A percentile compares a stretch with the other conserved stretches of the same genome.
Evolutionary conservation across 768 basidiomycete genomes (phyloP).

Genomic region (Panaeolus cyanescens): DNA sequence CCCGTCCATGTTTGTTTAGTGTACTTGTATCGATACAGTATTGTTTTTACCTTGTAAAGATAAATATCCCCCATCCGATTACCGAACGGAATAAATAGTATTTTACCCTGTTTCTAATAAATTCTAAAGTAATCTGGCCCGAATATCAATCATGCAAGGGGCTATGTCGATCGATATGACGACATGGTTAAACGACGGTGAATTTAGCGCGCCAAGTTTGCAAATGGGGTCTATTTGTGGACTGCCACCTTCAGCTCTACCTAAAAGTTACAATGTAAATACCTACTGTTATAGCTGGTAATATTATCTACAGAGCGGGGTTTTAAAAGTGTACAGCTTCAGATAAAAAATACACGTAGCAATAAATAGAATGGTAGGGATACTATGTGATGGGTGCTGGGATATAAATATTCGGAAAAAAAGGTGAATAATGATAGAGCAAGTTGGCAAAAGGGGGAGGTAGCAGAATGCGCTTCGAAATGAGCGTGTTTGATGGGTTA

Average conservation of each 20-base stretch:
- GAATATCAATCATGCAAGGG: not conserved
- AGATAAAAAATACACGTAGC: constrained; percentile 2
- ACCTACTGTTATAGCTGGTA: not conserved
- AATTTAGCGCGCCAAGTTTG: not conserved
- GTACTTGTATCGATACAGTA: not conserved
- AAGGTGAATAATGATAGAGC: constrained; percentile 2
- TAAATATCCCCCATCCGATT: not conserved
- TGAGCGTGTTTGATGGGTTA: constrained; percentile 33
- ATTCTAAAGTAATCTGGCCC: not conserved
- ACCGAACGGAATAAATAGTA: not conserved
- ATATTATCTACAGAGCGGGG: not conserved
- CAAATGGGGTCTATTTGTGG: not conserved
- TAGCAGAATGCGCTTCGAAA: constrained; percentile 18
- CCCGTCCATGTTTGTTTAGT: not conserved
- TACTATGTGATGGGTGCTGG: not conserved
- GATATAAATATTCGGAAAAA: not conserved
- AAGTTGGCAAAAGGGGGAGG: not conserved
- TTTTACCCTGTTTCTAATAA: not conserved
- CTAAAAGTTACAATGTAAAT: not conserved
- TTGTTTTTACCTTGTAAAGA: constrained; percentile 1
- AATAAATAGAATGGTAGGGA: not conserved
- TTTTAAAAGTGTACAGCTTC: constrained; percentile 2
- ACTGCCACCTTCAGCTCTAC: not conserved
- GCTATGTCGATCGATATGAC: not conserved
- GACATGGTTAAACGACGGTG: not conserved